Conservation (phyloP, 768 basidiomycete genomes). For the Gloeopeniophorella convolvens region DNA sequence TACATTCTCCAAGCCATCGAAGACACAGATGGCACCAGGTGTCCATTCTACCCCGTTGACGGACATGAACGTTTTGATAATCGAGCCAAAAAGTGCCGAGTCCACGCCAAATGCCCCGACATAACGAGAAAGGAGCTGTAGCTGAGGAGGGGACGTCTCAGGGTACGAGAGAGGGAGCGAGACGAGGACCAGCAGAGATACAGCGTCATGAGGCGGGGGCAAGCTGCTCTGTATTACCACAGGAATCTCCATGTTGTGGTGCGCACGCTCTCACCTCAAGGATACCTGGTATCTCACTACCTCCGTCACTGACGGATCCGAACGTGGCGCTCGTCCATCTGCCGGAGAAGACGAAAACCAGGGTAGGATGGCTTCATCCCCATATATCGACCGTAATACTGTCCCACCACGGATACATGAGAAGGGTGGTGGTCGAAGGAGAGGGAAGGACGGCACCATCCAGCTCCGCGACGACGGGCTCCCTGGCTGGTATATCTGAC, state of each 20-base stretch:
- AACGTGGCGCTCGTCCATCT: constrained; percentile 4
- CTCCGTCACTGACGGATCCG: constrained; percentile 21
- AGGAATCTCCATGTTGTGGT: neutral
- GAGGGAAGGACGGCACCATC: constrained; percentile 11
- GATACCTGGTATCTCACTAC: constrained; percentile 59
- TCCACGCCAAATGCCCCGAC: constrained; percentile 75
- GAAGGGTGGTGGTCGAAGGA: neutral
- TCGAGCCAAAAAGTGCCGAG: constrained; percentile 63
- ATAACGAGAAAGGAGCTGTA: constrained; percentile 81
- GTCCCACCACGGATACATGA: constrained; percentile 4
- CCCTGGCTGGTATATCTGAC: constrained; percentile 6
- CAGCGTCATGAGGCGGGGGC: constrained; percentile 41
- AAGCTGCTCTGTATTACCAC: constrained; percentile 28
- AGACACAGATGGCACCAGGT: constrained; percentile 70
- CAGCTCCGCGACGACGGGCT: constrained; percentile 15
- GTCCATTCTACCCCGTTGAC: constrained; percentile 70
- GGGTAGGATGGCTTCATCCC: constrained; percentile 54
- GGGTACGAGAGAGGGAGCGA: constrained; percentile 55
- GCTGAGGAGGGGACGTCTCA: constrained; percentile 59
- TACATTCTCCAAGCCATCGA: constrained; percentile 78
- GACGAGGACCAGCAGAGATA: constrained; percentile 33
- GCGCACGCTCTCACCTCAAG: constrained; percentile 45
- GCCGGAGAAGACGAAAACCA: constrained; percentile 39
- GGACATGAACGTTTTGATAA: constrained; percentile 79
- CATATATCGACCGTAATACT: constrained; percentile 84